Evolutionary conservation across 352 stramenopile species (phyloP), one percentile per base, ranked within the genome.

Genomic region (Globisporangium uncinulatum): DNA sequence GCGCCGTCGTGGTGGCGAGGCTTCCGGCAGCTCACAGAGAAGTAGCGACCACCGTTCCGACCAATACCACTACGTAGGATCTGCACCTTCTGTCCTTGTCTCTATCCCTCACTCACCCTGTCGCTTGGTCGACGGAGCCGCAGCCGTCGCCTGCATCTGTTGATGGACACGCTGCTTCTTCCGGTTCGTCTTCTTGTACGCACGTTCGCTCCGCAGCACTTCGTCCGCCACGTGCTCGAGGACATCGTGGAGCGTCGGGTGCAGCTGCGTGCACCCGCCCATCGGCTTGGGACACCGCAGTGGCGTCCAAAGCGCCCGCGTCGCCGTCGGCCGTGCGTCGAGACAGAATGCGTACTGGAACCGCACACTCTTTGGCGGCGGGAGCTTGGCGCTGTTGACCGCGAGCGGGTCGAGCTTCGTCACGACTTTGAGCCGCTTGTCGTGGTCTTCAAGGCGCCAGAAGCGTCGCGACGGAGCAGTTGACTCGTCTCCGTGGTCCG

Each of bases 11-110:
- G 89, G 74, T 98, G 95, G 95, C 86, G 91, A 66, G 92, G 89
- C 19, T 97, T 89, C 56, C 83, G 92, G 19, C 85, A 94, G 63
- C 79, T 98, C 32, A 97, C 82, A 6, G 95, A 94, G 69, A 98
- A 98, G 69, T 96, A 86, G 24, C 24, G 24, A 29, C 24, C 24
- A 29, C 24, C 4, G 24, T 29, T 29, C 4, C 24, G 24, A 29
- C 24, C 24, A 29, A 29, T 29, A 29, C 24, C 24, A 29, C 24
- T 29, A 29, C 24, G 24, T 29, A 29, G 24, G 24, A 29, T 29
- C 24, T 29, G 24, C 24, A 29, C 24, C 24, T 29, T 29, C 24
- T 29, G 24, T 29, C 24, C 24, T 29, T 29, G 24, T 29, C 24
- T 29, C 24, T 29, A 1, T 29, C 4, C 24, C 24, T 29, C 24